Evolutionary conservation across 2,329 filamentous ascomycete species (phyloP).

Genomic region (Cladosporium colombiae): DNA sequence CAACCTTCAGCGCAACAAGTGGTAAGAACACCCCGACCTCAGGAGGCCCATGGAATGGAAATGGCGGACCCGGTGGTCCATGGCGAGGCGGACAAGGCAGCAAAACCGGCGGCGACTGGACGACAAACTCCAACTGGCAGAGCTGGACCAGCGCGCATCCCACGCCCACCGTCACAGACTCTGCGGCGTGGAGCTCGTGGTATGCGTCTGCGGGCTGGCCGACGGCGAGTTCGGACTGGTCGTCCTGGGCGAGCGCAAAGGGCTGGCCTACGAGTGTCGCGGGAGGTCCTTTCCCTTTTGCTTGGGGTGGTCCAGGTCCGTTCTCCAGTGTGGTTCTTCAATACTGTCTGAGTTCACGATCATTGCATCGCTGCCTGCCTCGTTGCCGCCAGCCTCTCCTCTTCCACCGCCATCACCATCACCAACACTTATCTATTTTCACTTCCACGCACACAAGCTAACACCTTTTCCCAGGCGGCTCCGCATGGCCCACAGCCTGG

Average conservation of each 20-base stretch:
- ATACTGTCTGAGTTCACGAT: conserved; percentile 5
- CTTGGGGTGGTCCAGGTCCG: conserved; percentile 18
- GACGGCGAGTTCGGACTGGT: conserved; percentile 27
- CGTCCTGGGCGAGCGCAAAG: conserved; percentile 27
- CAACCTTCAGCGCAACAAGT: conserved; percentile 30
- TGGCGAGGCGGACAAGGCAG: conserved; percentile 9
- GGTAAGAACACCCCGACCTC: conserved; percentile 21
- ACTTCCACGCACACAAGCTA: neutral
- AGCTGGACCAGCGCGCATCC: conserved; percentile 18
- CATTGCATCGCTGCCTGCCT: conserved; percentile 12
- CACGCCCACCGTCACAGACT: conserved; percentile 12
- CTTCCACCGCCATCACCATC: neutral
- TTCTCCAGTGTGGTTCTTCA: conserved; percentile 13
- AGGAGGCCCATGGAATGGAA: neutral
- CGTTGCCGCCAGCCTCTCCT: neutral
- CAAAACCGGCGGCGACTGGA: conserved; percentile 11
- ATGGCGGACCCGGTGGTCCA: neutral
- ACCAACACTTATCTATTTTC: neutral
- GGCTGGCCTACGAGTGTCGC: conserved; percentile 17
- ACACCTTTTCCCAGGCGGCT: conserved; percentile 18
- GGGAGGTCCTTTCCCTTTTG: conserved; percentile 21
- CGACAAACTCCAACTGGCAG: conserved; percentile 17
- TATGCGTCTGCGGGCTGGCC: conserved; percentile 21
- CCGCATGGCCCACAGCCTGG: conserved; percentile 30
- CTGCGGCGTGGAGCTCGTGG: conserved; percentile 18